Base-by-base conservation (phyloP, 805 yeast genomes). In the Lipomyces yamadae region DNA sequence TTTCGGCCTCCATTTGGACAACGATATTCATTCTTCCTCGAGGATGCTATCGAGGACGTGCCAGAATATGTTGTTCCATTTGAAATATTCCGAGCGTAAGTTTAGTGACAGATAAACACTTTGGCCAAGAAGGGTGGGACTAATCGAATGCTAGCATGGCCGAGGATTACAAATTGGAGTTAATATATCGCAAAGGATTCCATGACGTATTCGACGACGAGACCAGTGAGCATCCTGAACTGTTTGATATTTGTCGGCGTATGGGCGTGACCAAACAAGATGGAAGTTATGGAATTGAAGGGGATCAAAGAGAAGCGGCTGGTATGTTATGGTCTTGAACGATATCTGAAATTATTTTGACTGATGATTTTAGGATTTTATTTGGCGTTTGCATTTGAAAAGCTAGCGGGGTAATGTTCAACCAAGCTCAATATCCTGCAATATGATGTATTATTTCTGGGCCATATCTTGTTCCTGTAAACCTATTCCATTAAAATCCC, bases 61-160 rank as follows among this genome's bases (percentile, higher is more conserved):
- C 98, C 98, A 0, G 99, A 95, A 75, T 95, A 90, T 74, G 96
- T 95, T 4, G 97, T 95, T 5, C 98, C 98, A 0, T 92, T 95
- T 78, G 98, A 94, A 74, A 85, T 88, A 0, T 85, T 95, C 65
- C 83, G 97, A 77, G 85, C 75, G 66, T 65, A 57, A 33, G 74
- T 68, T 7, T 24, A 50, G 7, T 29, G 52, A 7, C 53, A 57
- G 42, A 4, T 29, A 35, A 55, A 5, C 24, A 24, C 24, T 24
- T 24, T 24, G 24, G 24, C 24, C 24, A 24, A 24, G 10, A 61
- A 15, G 53, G 33, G 39, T 7, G 54, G 5, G 30, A 37, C 18
- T 33, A 10, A 24, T 29, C 24, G 33, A 13, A 32, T 48, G 29
- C 8, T 15, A 52, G 33, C 42, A 79, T 94, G 63, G 96, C 97